Evolutionary conservation across 148 eudicot genomes (phyloP).

Genomic region (Nepenthes gracilis): DNA sequence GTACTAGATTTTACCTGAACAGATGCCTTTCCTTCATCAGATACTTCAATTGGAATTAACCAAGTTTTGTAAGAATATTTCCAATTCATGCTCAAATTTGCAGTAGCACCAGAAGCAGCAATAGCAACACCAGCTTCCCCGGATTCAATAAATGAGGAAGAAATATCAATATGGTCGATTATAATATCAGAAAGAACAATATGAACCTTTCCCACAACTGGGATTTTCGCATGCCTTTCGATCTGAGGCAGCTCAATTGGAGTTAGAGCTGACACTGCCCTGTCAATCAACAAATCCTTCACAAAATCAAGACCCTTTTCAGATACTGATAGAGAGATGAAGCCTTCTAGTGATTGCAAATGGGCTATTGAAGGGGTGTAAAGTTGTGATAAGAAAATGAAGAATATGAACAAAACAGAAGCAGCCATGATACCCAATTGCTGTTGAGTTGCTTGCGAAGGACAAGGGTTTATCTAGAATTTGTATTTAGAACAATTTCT

Average conservation of each 20-base stretch:
- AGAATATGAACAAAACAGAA: constrained; percentile 7
- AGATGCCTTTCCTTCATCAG: constrained; percentile 71
- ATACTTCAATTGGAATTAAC: constrained; percentile 32
- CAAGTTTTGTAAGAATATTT: constrained; percentile 63
- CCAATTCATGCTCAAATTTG: constrained; percentile 79
- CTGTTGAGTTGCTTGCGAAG: neutral
- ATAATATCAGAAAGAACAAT: constrained; percentile 45
- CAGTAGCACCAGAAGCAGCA: constrained; percentile 43
- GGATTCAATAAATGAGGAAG: constrained; percentile 32
- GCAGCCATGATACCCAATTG: constrained; percentile 11
- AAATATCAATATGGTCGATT: constrained; percentile 47
- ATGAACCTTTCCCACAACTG: constrained; percentile 52
- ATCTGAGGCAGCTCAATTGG: constrained; percentile 57
- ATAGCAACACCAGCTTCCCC: constrained; percentile 49
- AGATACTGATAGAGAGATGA: constrained; percentile 52
- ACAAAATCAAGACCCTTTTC: constrained; percentile 75
- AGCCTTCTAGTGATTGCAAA: constrained; percentile 32
- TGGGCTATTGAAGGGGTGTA: constrained; percentile 13
- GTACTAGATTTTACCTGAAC: constrained; percentile 42
- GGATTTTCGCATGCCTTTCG: constrained; percentile 42
- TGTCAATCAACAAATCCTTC: constrained; percentile 49
- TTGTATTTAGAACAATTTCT: too few relatives aligned
- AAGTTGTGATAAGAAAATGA: constrained; percentile 14
- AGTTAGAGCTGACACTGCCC: constrained; percentile 65
- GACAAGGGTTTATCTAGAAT: neutral